Evolutionary conservation across 2,329 filamentous ascomycete genomes (phyloP).

Genomic region (Monosporascus sp.): DNA sequence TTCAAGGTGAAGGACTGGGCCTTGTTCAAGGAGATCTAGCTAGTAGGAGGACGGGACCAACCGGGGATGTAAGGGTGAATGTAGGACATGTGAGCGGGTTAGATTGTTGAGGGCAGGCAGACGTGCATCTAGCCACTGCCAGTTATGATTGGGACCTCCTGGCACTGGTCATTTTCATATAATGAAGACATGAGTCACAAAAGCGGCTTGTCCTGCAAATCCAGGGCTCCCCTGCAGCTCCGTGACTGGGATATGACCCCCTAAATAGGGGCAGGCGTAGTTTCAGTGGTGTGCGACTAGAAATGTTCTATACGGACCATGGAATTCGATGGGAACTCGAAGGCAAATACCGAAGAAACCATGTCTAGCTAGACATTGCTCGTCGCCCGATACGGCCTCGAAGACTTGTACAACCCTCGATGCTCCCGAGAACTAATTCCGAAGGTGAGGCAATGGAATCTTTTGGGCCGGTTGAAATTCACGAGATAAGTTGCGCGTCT

Average conservation of each 20-base stretch:
- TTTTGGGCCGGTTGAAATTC: constrained; percentile 5
- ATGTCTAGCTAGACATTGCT: too few relatives aligned
- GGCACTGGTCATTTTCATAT: neutral
- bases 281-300: too few relatives aligned
- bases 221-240: too few relatives aligned
- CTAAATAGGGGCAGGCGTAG: too few relatives aligned
- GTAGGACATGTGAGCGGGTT: neutral
- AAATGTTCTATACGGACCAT: too few relatives aligned
- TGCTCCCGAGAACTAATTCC: constrained; percentile 20
- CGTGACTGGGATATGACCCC: too few relatives aligned
- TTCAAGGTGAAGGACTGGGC: constrained; percentile 79
- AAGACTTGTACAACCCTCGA: constrained; percentile 34
- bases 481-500: too few relatives aligned
- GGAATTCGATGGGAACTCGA: too few relatives aligned
- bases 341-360: too few relatives aligned
- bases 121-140: neutral
- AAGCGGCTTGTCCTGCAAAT: neutral
- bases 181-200: neutral
- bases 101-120: neutral
- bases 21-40: constrained; percentile 55
- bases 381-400: too few relatives aligned
- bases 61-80: neutral
- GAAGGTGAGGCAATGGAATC: constrained; percentile 19
- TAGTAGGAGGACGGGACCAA: too few relatives aligned
- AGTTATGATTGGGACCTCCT: neutral